Evolutionary conservation across 805 yeast species (phyloP), one percentile per base, ranked within the genome.

Genomic region (Hanseniaspora valbyensis): DNA sequence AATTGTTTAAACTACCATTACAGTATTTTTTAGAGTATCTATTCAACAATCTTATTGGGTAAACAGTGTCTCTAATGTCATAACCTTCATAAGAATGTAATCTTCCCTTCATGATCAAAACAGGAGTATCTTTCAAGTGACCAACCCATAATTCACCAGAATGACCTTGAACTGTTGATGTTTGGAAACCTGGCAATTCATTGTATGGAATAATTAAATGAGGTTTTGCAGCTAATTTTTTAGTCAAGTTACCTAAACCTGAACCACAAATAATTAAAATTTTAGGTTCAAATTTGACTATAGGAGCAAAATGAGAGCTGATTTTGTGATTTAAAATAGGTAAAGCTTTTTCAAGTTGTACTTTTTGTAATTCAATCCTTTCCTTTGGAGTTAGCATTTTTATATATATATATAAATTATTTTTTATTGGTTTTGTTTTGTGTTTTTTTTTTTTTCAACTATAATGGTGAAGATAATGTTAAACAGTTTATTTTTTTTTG

Each of bases 41-140:
- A 45, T 77, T 71, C 49, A 94, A 78, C 22, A 83, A 80, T 52
- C 98, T 74, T 16, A 90, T 71, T 0, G 96, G 96, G 63, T 87
- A 83, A 0, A 87, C 86, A 1, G 95, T 81, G 49, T 83, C 84
- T 53, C 75, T 77, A 56, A 88, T 77, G n/a, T 77, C 71, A 65
- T 87, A 82, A 1, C 98, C 98, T 65, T 90, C 98, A 61, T 90
- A 90, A 56, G 81, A 82, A 60, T 89, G 97, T 52, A 90, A 69
- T 56, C 98, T 72, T 5, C 98, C 98, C 54, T 85, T 88, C 95
- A 90, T 88, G 58, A 95, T 80, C 61, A 89, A 77, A 0, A 89
- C 94, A 0, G 95, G 90, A 1, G 82, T 83, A 34, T 71, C 71
- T 38, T 79, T 78, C 52, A 90, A 79, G 14, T 64, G 64, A 1